Conservation (phyloP, 352 stramenopile species). For the Pythium volutum region DNA sequence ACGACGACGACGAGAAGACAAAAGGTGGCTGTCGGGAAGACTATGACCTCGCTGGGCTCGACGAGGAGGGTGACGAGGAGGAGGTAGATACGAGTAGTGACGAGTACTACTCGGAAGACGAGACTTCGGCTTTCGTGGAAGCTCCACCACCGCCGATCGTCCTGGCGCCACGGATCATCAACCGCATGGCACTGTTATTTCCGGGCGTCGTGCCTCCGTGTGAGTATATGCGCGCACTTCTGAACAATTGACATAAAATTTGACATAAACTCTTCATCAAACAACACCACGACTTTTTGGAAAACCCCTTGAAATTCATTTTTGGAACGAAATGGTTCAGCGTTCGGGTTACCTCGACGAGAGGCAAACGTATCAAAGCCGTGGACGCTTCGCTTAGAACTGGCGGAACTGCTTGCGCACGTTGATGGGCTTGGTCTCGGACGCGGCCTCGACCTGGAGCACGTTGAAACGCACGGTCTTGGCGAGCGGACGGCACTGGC, state of each 20-base stretch:
- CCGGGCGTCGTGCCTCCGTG: conserved; percentile 21
- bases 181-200: conserved; percentile 24
- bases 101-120: neutral
- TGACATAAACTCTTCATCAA: neutral
- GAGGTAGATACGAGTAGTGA: neutral
- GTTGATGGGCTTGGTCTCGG: conserved; percentile 95
- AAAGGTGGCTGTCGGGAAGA: too few species aligned
- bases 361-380: too few species aligned
- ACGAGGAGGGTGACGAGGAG: neutral
- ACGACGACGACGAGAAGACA: neutral
- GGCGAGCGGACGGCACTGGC: conserved; percentile 98
- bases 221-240: conserved; percentile 24
- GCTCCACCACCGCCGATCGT: neutral
- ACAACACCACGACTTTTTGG: conserved; percentile 1
- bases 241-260: conserved; percentile 13
- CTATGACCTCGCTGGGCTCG: too few species aligned
- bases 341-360: too few species aligned
- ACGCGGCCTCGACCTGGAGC: conserved; percentile 94
- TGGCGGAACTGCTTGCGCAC: conserved; percentile 99
- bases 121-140: neutral
- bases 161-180: conserved; percentile 14
- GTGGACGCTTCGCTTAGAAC: conserved; percentile 87
- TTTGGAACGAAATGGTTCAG: neutral
- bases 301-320: conserved; percentile 7
- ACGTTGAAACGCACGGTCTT: conserved; percentile 99